Evolutionary conservation across 345 rosid species (phyloP).

Genomic region (Brassica incana): DNA sequence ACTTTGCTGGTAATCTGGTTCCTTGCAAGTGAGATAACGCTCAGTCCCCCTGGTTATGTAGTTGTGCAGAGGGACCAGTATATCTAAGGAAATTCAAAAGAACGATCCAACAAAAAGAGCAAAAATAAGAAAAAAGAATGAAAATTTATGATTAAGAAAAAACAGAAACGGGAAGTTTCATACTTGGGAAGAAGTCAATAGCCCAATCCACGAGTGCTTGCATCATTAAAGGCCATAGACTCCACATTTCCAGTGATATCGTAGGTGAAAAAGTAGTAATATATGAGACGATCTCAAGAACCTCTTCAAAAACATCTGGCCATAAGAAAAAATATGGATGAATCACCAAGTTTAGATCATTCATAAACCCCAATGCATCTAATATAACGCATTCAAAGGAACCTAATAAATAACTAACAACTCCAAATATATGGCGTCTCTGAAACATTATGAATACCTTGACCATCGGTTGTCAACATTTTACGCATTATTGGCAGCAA

Average conservation of each 20-base stretch:
- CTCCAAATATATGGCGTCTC: neutral
- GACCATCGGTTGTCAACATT: conserved; percentile 98
- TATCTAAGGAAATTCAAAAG: conserved; percentile 53
- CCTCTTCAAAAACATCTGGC: conserved; percentile 98
- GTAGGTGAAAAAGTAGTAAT: conserved; percentile 96
- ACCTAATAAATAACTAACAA: conserved; percentile 6
- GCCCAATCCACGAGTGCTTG: conserved; percentile 97
- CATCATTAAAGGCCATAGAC: conserved; percentile 95
- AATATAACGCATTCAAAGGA: conserved; percentile 13
- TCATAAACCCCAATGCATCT: conserved; percentile 3
- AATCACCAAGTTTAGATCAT: conserved; percentile 12
- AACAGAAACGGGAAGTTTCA: conserved; percentile 6
- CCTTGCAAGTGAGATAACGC: conserved; percentile 83
- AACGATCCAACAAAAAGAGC: neutral
- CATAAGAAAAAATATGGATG: neutral
- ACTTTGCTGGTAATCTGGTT: conserved; percentile 94
- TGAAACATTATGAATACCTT: conserved; percentile 52
- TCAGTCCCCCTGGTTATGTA: conserved; percentile 86
- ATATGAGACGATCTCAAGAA: conserved; percentile 91
- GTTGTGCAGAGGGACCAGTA: conserved; percentile 93
- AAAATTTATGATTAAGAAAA: neutral
- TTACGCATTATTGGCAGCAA: conserved; percentile 89
- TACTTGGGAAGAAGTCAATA: conserved; percentile 94
- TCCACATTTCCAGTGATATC: conserved; percentile 96
- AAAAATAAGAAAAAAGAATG: conserved; percentile 1